Base-by-base conservation (phyloP, 2,329 filamentous ascomycete genomes). In the Colletotrichum falcatum region DNA sequence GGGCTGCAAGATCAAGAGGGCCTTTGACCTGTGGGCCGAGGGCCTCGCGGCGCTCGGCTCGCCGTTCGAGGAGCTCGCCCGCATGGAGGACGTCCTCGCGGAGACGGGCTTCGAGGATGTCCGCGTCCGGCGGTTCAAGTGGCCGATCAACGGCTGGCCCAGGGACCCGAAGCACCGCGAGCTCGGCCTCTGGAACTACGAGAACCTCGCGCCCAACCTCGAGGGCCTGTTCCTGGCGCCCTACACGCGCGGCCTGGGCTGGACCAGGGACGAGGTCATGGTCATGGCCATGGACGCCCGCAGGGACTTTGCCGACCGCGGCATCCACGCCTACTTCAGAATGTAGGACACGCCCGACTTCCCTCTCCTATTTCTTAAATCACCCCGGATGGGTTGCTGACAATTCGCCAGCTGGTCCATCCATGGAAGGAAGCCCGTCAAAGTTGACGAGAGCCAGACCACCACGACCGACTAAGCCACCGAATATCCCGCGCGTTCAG, bases 51-150 rank as follows among this genome's bases (percentile, higher is more conserved):
- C n/a, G 18, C 39, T 65, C n/a, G 62, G 62, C 2, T 23, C 28
- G 54, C 75, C 78, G 1, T 77, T 77, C 1, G 65, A 61, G 1
- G 75, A 75, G 2, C 69, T 81, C 9, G 76, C 79, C 79, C 37
- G 77, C 77, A 80, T 89, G 75, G 76, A 78, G 11, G 83, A 85
- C 20, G 85, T 83, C 0, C n/a, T n/a, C n/a, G n/a, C n/a, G n/a
- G n/a, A n/a, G n/a, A n/a, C n/a, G n/a, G 88, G 88, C 0, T 90
- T 90, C 72, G 78, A 82, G 61, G 82, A 88, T 63, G 83, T 90
- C 0, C 77, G 78, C 0, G 83, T 88, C 74, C 77, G 81, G 2
- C 74, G 84, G 20, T 84, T 81, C 73, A 85, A 83, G 75, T 83
- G 86, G 78, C 86, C 87, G 0, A 81, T 80, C 39, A 86, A 85